These are phyloP conservation scores for Endocalyx cinctus DNA, from an alignment of 2,329 filamentous ascomycete species.

Conservation along the genomic window DNA sequence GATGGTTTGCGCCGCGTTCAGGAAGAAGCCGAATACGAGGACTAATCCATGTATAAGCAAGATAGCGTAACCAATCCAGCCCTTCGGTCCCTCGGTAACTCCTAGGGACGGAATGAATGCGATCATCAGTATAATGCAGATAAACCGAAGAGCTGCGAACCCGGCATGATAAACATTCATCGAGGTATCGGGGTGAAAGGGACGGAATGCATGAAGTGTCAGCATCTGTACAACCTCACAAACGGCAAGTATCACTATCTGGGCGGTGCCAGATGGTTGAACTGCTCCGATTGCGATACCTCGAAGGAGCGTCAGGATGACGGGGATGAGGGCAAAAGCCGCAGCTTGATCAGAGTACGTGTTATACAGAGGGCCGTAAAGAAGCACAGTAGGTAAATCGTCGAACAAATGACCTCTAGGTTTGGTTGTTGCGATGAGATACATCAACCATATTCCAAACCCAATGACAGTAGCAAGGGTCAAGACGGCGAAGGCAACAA, in stretches of 20 bases:
- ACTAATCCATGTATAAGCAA: slow-evolving; percentile 80
- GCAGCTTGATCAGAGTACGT: slow-evolving; percentile 93
- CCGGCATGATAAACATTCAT: slow-evolving; percentile 96
- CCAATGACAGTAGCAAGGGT: slow-evolving; percentile 68
- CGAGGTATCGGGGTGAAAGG: slow-evolving; percentile 84
- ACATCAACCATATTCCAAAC: slow-evolving; percentile 74
- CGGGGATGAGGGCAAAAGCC: slow-evolving; percentile 81
- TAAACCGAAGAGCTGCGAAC: slow-evolving; percentile 72
- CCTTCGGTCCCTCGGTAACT: slow-evolving; percentile 73
- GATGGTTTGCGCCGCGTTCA: slow-evolving; percentile 86
- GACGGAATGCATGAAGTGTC: slow-evolving; percentile 82
- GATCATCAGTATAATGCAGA: slow-evolving; percentile 71
- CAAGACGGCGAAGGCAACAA: slow-evolving; percentile 70
- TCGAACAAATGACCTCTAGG: slow-evolving; percentile 89
- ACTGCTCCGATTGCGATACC: slow-evolving; percentile 90
- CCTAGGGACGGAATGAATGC: slow-evolving; percentile 81
- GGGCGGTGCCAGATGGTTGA: slow-evolving; percentile 87
- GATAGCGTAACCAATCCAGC: slow-evolving; percentile 94
- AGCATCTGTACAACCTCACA: slow-evolving; percentile 90
- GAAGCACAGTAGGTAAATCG: slow-evolving; percentile 80
- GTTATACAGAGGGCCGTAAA: slow-evolving; percentile 93
- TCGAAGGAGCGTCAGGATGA: slow-evolving; percentile 78
- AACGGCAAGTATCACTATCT: slow-evolving; percentile 86
- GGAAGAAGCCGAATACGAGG: slow-evolving; percentile 84
- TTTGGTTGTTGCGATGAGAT: slow-evolving; percentile 73